These are phyloP conservation scores for Quercus dentata DNA, from an alignment of 306 rosid species.

Conservation along the genomic window DNA sequence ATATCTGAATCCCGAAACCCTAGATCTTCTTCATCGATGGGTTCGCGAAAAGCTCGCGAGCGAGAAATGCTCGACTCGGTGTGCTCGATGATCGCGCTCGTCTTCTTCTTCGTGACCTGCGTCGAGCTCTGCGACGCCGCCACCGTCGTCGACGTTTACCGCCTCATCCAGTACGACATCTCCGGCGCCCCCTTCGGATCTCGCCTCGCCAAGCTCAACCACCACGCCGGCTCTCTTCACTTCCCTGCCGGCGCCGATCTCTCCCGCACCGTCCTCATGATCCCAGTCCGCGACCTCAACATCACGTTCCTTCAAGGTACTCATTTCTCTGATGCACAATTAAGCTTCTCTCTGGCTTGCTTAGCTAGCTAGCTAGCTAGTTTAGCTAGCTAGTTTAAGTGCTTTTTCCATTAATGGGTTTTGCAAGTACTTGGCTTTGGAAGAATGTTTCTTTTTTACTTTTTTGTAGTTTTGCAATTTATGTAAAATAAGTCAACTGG, in stretches of 20 bases:
- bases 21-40: constrained; percentile 35
- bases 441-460: not conserved
- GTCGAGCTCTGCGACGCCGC: constrained; percentile 96
- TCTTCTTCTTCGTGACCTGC: constrained; percentile 73
- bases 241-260: constrained; percentile 86
- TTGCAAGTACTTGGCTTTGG: not conserved
- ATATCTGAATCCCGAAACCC: constrained; percentile 35
- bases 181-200: constrained; percentile 91
- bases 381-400: not conserved
- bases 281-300: constrained; percentile 81
- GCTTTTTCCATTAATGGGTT: not conserved
- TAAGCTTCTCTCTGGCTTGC: too few relatives aligned
- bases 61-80: constrained; percentile 63
- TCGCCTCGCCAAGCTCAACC: constrained; percentile 86
- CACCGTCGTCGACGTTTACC: constrained; percentile 91
- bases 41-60: constrained; percentile 39
- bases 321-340: not conserved
- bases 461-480: too few relatives aligned
- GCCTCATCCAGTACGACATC: constrained; percentile 90
- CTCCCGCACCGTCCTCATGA: constrained; percentile 85
- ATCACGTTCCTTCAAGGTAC: constrained; percentile 77
- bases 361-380: not conserved
- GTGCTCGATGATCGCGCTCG: constrained; percentile 70
- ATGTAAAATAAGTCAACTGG: not conserved
- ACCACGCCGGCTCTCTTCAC: constrained; percentile 82